A percentile compares a stretch with the other conserved stretches of the same genome.
phyloP scores from a whole-genome alignment of 805 yeast species.

The Candida insectorum region DNA sequence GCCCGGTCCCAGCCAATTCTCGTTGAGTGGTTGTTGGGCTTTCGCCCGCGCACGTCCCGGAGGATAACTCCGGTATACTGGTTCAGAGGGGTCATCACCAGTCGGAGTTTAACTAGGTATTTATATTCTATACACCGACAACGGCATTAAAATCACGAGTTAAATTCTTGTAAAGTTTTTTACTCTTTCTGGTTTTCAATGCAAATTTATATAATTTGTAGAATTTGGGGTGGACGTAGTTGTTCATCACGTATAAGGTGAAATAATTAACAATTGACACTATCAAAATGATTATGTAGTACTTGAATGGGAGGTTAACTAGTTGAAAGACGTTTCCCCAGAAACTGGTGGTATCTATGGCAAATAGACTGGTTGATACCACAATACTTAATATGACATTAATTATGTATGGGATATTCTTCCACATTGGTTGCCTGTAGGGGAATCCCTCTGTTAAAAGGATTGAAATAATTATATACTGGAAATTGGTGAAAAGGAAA shows the following conservation, averaged over 20 bases:
- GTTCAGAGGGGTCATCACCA: no score
- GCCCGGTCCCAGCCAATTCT: no score
- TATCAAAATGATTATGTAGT: slow-evolving; percentile 50
- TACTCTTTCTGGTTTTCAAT: slow-evolving; percentile 21
- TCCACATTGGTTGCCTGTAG: slow-evolving; percentile 70
- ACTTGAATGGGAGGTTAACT: slow-evolving; percentile 51
- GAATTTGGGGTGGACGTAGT: slow-evolving; percentile 36
- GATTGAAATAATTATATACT: slow-evolving; percentile 80
- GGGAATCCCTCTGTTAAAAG: slow-evolving; percentile 93
- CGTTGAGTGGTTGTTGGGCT: no score
- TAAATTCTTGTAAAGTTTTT: slow-evolving; percentile 39
- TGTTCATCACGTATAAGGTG: slow-evolving; percentile 45
- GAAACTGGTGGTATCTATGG: slow-evolving; percentile 46
- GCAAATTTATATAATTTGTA: slow-evolving; percentile 4
- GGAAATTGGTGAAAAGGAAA: slow-evolving; percentile 79
- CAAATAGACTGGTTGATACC: slow-evolving; percentile 55
- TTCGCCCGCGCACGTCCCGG: no score
- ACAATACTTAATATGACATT: slow-evolving; percentile 52
- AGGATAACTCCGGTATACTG: no score
- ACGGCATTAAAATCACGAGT: slow-evolving; percentile 10
- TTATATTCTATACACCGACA: neutral
- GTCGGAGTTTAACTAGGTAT: neutral
- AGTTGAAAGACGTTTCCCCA: slow-evolving; percentile 74
- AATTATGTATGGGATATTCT: slow-evolving; percentile 67
- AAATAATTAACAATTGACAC: slow-evolving; percentile 49